A percentile compares a stretch with the other conserved stretches of the same genome.
These are phyloP conservation scores for Myriosclerotinia scirpicola DNA, from an alignment of 2,329 filamentous ascomycete species.

Conservation along the genomic window DNA sequence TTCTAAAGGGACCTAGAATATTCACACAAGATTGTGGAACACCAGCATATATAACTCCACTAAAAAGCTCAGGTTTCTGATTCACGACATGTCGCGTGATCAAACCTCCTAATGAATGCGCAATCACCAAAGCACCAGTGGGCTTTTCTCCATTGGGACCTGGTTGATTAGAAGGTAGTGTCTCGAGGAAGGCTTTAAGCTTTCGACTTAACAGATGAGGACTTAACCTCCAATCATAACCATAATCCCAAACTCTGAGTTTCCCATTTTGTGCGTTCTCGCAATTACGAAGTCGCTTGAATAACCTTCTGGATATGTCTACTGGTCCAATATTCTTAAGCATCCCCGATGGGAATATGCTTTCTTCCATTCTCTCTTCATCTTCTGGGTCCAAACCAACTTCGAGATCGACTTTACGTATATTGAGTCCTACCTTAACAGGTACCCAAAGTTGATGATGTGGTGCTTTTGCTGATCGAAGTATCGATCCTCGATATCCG, in stretches of 20 bases:
- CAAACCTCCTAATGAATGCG: conserved; percentile 83
- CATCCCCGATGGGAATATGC: conserved; percentile 84
- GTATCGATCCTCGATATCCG: conserved; percentile 85
- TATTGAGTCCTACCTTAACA: conserved; percentile 86
- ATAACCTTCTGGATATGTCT: conserved; percentile 79
- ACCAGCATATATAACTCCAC: conserved; percentile 82
- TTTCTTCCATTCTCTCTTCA: conserved; percentile 78
- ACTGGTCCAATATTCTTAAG: conserved; percentile 89
- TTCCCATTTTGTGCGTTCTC: conserved; percentile 71
- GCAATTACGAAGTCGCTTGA: conserved; percentile 73
- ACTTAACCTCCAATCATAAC: conserved; percentile 91
- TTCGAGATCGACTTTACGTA: conserved; percentile 88
- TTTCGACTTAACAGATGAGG: conserved; percentile 71
- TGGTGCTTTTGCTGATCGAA: conserved; percentile 77
- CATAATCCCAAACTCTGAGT: conserved; percentile 82
- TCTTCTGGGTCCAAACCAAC: conserved; percentile 80
- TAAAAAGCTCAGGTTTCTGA: conserved; percentile 77
- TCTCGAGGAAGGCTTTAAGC: conserved; percentile 71
- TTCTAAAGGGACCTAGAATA: conserved; percentile 83
- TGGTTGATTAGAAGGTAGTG: conserved; percentile 70
- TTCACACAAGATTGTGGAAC: conserved; percentile 86
- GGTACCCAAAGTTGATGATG: conserved; percentile 92
- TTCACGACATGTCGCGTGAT: conserved; percentile 90
- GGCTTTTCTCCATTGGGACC: conserved; percentile 45
- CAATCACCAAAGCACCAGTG: conserved; percentile 75